Base-by-base conservation (phyloP, 495 filamentous ascomycete species). In the Xylaria telfairii region DNA sequence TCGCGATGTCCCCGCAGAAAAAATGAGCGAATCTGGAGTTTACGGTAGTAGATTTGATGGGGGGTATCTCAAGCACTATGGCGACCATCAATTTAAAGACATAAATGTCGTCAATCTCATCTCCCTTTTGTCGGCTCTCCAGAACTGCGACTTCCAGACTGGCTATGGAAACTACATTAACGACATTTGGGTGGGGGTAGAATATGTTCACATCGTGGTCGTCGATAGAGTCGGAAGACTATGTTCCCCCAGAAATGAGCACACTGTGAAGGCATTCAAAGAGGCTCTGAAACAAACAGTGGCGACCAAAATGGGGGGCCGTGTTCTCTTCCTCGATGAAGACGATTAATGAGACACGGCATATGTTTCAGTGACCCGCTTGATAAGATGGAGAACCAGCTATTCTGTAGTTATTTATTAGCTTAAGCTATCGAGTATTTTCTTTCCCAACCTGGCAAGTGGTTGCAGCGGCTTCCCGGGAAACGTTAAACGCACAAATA, bases 121-220 rank as follows among this genome's bases (percentile, higher is more conserved):
- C 19, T 13, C 44, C 9, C 39, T 63, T 12, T 44, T 63, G 39
- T 28, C 21, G 1, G 60, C 60, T 3, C 39, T 63, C 4, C 60
- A 19, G 19, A 37, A 46, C 60, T 63, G 60, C 60, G 60, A 63
- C 32, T 63, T 24, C 12, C 19, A 32, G 30, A 59, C 17, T 19
- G 28, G 17, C 1, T 37, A 37, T n/a, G 2, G 2, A 30, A 4
- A 4, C 21, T 0, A 15, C 9, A 15, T 10, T 9, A 30, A 19
- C 26, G 24, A 0, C 26, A 28, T 1, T 17, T 3, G 1, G 4
- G 15, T 0, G 19, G 3, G 6, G 4, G 24, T 34, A 15, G 8
- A 17, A 0, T 57, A 57, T 15, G 53, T 19, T 17, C 41, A 60
- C 30, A n/a, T 60, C 10, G 34, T 60, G 19, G 34, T 60, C n/a